Conservation (phyloP, 2,329 filamentous ascomycete genomes). For the Colletotrichum liriopes region DNA sequence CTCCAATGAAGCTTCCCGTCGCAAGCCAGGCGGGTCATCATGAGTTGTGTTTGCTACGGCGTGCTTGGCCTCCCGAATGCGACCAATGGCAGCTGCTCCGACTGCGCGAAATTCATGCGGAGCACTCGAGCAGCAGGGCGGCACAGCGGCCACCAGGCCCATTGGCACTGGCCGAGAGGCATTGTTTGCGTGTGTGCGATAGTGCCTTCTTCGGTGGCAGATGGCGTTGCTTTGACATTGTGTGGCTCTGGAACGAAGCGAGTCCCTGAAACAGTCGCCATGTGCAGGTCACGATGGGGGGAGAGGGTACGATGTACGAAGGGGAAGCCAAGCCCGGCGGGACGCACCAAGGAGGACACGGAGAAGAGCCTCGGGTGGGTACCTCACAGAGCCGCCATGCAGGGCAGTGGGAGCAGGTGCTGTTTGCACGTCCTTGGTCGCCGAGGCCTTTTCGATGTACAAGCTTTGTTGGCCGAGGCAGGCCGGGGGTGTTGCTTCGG, state of each 20-base stretch:
- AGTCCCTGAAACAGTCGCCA: constrained; percentile 38
- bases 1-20: constrained; percentile 21
- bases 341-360: constrained; percentile 6
- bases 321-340: constrained; percentile 10
- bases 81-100: neutral
- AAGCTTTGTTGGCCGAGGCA: neutral
- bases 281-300: constrained; percentile 21
- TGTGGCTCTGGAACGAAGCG: constrained; percentile 33
- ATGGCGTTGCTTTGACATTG: constrained; percentile 9
- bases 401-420: constrained; percentile 8
- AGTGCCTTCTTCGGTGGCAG: neutral
- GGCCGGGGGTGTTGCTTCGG: neutral
- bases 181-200: constrained; percentile 2
- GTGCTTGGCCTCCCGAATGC: constrained; percentile 14
- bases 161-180: neutral
- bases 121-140: neutral
- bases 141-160: neutral
- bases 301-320: neutral
- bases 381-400: constrained; percentile 37
- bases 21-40: constrained; percentile 8
- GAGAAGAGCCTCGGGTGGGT: constrained; percentile 12
- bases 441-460: neutral
- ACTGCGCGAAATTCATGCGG: neutral
- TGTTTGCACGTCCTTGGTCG: neutral
- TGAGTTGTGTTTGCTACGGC: constrained; percentile 4